These are phyloP conservation scores for Fusarium sp. DNA, from an alignment of 2,329 filamentous ascomycete genomes.

Conservation along the genomic window DNA sequence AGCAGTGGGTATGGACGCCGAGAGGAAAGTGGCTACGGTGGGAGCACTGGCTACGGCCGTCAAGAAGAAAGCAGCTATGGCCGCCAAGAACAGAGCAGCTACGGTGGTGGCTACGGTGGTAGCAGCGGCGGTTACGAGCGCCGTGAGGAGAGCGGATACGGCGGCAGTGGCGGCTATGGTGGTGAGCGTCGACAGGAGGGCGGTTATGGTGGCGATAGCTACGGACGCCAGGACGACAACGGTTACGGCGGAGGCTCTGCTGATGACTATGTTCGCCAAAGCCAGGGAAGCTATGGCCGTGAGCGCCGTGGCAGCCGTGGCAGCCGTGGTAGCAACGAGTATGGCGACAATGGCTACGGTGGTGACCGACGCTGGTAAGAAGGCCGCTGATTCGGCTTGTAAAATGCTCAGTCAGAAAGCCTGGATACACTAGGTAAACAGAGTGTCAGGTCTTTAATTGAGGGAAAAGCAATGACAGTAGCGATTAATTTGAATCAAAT, in stretches of 20 bases:
- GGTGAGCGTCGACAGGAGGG: constrained; percentile 34
- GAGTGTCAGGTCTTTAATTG: constrained; percentile 5
- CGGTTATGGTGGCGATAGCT: constrained; percentile 41
- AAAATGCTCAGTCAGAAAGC: background rate
- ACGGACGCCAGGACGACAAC: constrained; percentile 49
- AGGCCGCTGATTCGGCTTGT: background rate
- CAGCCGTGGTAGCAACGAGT: background rate
- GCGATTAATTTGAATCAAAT: background rate
- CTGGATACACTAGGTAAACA: constrained; percentile 1
- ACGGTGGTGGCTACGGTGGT: constrained; percentile 25
- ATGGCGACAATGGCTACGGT: constrained; percentile 39
- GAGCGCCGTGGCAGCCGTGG: constrained; percentile 34
- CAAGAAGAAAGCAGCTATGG: constrained; percentile 30
- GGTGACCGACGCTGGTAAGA: constrained; percentile 46
- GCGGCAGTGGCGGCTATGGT: constrained; percentile 29
- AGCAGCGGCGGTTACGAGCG: constrained; percentile 38
- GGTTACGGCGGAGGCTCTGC: constrained; percentile 45
- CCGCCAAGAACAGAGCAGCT: constrained; percentile 40
- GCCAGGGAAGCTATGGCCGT: constrained; percentile 31
- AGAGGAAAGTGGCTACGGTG: constrained; percentile 21
- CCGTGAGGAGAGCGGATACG: constrained; percentile 32
- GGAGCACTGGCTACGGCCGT: constrained; percentile 22
- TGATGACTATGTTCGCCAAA: constrained; percentile 42
- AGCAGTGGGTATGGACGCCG: constrained; percentile 3
- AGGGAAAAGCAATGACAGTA: constrained; percentile 14